phyloP scores from a whole-genome alignment of 73 alveolate species.

The Symbiodinium pilosum region DNA sequence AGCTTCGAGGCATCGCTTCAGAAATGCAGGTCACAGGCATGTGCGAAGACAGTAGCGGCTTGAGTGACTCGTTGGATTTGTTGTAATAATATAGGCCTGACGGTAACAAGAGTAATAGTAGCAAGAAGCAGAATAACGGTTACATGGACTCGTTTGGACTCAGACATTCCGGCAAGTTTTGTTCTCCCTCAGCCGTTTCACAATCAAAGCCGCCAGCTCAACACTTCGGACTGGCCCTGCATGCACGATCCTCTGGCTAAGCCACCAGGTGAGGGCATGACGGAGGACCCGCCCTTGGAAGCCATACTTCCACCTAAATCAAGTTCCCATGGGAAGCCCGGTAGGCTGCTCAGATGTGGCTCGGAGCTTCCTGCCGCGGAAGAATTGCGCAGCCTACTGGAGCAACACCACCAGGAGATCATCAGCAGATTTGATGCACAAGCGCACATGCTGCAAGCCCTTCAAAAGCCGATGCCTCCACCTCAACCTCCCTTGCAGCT shows the following conservation, averaged over 20 bases:
- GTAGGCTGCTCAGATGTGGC: not conserved
- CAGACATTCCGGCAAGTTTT: too few relatives aligned
- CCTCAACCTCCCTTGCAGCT: not conserved
- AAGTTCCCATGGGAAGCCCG: not conserved
- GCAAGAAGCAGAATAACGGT: too few relatives aligned
- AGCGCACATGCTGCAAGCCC: not conserved
- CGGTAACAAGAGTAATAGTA: too few relatives aligned
- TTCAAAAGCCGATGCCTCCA: not conserved
- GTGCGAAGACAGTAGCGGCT: too few relatives aligned
- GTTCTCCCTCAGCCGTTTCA: not conserved
- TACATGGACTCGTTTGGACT: too few relatives aligned
- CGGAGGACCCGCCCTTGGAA: not conserved
- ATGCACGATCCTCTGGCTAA: not conserved
- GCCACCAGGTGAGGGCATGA: not conserved
- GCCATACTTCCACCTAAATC: not conserved
- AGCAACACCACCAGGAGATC: not conserved
- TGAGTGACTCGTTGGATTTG: too few relatives aligned
- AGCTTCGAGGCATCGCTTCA: too few relatives aligned
- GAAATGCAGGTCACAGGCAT: too few relatives aligned
- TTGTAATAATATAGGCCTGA: too few relatives aligned
- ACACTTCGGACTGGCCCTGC: not conserved
- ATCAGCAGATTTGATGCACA: not conserved
- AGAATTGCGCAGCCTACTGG: not conserved
- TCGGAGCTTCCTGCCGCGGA: not conserved
- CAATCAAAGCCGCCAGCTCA: not conserved